phyloP scores from a whole-genome alignment of 2,329 filamentous ascomycete genomes.

The Pseudogymnoascus sp. region DNA sequence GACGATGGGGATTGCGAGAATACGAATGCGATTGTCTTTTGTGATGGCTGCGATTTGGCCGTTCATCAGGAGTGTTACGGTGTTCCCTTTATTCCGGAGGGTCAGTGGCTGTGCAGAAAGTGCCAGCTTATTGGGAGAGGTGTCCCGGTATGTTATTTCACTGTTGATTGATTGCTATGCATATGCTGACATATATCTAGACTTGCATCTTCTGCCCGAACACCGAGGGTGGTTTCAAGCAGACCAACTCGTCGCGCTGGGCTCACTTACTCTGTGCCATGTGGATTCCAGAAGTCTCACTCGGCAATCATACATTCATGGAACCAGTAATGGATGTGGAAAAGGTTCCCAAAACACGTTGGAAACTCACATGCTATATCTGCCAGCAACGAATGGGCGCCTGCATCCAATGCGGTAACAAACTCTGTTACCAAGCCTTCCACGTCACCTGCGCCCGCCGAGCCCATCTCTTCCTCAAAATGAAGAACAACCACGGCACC shows the following conservation, averaged over 20 bases:
- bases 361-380: slow-evolving; percentile 93
- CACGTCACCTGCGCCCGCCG: slow-evolving; percentile 92
- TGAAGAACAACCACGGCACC: slow-evolving; percentile 85
- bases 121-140: slow-evolving; percentile 92
- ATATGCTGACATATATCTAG: slow-evolving; percentile 33
- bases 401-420: slow-evolving; percentile 97
- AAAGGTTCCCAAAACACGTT: slow-evolving; percentile 89
- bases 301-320: slow-evolving; percentile 96
- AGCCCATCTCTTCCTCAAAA: slow-evolving; percentile 82
- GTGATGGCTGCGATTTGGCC: slow-evolving; percentile 92
- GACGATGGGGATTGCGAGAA: slow-evolving; percentile 99
- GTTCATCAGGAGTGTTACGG: slow-evolving; percentile 99
- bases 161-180: background rate
- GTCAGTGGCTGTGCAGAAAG: slow-evolving; percentile 95
- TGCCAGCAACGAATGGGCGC: slow-evolving; percentile 97
- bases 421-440: slow-evolving; percentile 93
- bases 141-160: slow-evolving; percentile 59
- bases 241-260: slow-evolving; percentile 95
- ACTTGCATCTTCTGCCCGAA: slow-evolving; percentile 99
- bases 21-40: slow-evolving; percentile 98
- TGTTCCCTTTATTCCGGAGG: slow-evolving; percentile 96
- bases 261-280: slow-evolving; percentile 93
- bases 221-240: slow-evolving; percentile 95
- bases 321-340: slow-evolving; percentile 97
- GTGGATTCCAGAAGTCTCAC: slow-evolving; percentile 95